Base-by-base conservation (phyloP, 768 basidiomycete species). In the Leccinum ochraceum region DNA sequence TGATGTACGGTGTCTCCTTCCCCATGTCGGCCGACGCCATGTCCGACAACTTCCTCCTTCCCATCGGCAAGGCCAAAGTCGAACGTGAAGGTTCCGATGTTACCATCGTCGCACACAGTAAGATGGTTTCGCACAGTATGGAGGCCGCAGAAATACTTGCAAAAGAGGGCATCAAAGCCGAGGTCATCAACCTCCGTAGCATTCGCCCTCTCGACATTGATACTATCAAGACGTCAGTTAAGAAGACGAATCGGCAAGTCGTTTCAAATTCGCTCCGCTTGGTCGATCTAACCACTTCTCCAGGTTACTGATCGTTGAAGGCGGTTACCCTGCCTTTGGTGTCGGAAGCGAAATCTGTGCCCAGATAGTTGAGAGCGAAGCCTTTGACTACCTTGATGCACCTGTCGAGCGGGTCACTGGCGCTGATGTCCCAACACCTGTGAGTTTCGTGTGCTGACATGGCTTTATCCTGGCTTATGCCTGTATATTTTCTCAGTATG, bases 331-430 rank as follows among this genome's bases (percentile, higher is more conserved):
- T 42, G 88, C 85, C 54, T 98, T 98, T 75, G 94, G 97, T 79
- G 96, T 99, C 58, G 97, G 97, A 65, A 95, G 94, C 68, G 97
- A 99, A 78, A 96, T 99, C 69, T 93, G 92, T 67, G 97, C 97
- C 14, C 95, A 98, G 76, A 94, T 98, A 67, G 83, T 96, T 58
- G 97, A 99, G 83, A 93, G 92, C 67, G 94, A 97, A 69, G 96
- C 95, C 3, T 99, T 96, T 72, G 95, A 98, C 79, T 98, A 94
- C 80, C 89, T 99, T 37, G 97, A 99, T 78, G 95, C 96, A 20
- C 95, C 97, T 14, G 93, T 98, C 57, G 97, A 99, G 82, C 89
- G 97, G 63, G 82, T 99, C 64, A 98, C 97, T 63, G 97, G 97
- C 69, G 95, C 97, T 63, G 92, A 99, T 71, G 88, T 99, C 44